Base-by-base conservation (phyloP, 2,329 filamentous ascomycete species). In the Colletotrichum sp. region DNA sequence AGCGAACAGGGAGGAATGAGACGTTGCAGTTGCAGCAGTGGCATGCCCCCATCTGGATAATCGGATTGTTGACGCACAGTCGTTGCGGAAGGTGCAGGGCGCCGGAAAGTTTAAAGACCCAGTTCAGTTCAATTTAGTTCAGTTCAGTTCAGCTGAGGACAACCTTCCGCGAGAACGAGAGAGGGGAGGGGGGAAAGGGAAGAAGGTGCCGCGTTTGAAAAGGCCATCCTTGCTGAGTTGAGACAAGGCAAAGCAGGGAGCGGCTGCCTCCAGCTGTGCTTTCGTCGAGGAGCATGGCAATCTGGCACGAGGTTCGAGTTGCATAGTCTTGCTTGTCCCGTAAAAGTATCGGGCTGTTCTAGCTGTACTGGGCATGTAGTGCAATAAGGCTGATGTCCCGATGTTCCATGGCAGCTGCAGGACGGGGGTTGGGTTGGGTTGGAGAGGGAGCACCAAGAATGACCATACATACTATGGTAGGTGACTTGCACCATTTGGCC, bases 331-430 rank as follows among this genome's bases (percentile, higher is more conserved):
- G 39, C 39, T 49, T 49, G 9, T 49, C 39, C 39, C 39, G 18
- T 49, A 49, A 49, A n/a, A 49, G 39, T n/a, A 49, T 36, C 34
- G 15, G 34, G 9, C 39, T 49, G 39, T n/a, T 49, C 39, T n/a
- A 59, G 55, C 26, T 59, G 55, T 2, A 28, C 55, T n/a, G 9
- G 39, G 60, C 30, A 72, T 32, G 55, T 62, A 32, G 34, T 72
- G 68, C 34, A 72, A 66, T 66, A 71, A 71, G 49, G 72, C 68
- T 74, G 71, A 55, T 39, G 34, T 52, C 28, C 55, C 30, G 30
- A 49, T 34, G 32, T 59, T 39, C 32, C 66, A 55, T 68, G 21
- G 36, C 70, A 67, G 70, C 71, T 73, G 65, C 30, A 64, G 69
- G 18, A 34, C 44, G 62, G 28, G 13, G 44, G 24, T 9, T 49